phyloP scores from a whole-genome alignment of 2,329 filamentous ascomycete species.

The Epichloe elymi region DNA sequence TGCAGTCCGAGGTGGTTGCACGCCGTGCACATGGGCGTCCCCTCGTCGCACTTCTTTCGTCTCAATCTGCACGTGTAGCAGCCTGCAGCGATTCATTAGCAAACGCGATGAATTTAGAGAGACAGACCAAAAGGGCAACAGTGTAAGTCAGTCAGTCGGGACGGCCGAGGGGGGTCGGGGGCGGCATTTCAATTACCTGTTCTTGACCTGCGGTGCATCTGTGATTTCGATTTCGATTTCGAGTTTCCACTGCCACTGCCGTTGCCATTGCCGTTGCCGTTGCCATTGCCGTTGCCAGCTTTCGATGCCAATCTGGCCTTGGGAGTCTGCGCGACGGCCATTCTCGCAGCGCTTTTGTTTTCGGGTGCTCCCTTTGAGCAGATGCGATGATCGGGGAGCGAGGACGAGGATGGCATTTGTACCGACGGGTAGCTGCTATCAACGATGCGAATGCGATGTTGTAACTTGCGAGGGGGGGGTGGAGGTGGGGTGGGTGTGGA shows the following conservation, averaged over 20 bases:
- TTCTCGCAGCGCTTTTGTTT: constrained; percentile 34
- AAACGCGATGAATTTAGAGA: not conserved
- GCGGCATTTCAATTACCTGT: constrained; percentile 54
- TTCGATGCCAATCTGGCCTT: constrained; percentile 48
- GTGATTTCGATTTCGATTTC: constrained; percentile 60
- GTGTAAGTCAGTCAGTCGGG: not conserved
- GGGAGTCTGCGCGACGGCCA: constrained; percentile 46
- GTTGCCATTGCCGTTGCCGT: no score
- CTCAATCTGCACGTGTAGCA: constrained; percentile 57
- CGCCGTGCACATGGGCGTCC: constrained; percentile 47
- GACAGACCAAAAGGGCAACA: constrained; percentile 3
- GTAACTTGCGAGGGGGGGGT: constrained; percentile 12
- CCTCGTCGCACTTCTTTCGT: constrained; percentile 59
- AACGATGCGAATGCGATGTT: not conserved
- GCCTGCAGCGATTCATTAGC: constrained; percentile 25
- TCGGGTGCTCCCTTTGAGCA: constrained; percentile 33
- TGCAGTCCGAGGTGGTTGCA: constrained; percentile 65
- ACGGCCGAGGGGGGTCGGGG: no score
- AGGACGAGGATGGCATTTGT: constrained; percentile 53
- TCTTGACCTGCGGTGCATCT: constrained; percentile 88
- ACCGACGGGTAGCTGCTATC: constrained; percentile 5
- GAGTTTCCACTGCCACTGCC: constrained; percentile 31
- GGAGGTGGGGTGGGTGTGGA: constrained; percentile 13
- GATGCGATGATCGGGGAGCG: constrained; percentile 47
- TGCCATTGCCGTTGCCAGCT: constrained; percentile 23